A percentile compares a stretch with the other conserved stretches of the same genome.
Conservation (phyloP, 208 protist genomes). For the Angomonas desouzai region DNA sequence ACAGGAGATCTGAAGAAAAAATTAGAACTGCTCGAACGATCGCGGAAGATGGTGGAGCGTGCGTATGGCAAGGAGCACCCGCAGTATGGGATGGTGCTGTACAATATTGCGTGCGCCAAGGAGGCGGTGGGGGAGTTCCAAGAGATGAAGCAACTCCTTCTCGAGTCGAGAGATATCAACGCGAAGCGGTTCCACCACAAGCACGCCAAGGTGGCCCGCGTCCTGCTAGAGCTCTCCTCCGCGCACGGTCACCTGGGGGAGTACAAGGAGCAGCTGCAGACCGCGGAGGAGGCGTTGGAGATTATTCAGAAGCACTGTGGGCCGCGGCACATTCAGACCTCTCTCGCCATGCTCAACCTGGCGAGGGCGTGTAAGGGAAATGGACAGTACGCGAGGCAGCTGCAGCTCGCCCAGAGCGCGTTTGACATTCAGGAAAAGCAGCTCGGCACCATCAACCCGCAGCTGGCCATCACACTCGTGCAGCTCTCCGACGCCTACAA, state of each 20-base stretch:
- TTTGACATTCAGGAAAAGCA: conserved; percentile 72
- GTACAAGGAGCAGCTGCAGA: conserved; percentile 46
- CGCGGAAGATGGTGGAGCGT: conserved; percentile 43
- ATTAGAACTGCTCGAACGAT: conserved; percentile 66
- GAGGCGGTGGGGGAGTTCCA: conserved; percentile 71
- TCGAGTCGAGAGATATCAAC: conserved; percentile 59
- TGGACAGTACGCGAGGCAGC: conserved; percentile 41
- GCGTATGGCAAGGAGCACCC: conserved; percentile 76
- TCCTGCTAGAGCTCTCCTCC: conserved; percentile 66
- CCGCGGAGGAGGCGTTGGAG: conserved; percentile 53
- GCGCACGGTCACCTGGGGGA: conserved; percentile 72
- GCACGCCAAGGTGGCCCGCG: conserved; percentile 75
- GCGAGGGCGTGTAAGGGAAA: conserved; percentile 60
- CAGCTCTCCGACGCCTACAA: conserved; percentile 66
- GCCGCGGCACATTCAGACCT: conserved; percentile 70
- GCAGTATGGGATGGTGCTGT: conserved; percentile 85
- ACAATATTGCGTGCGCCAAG: conserved; percentile 78
- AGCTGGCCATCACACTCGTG: conserved; percentile 69
- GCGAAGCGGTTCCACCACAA: conserved; percentile 61
- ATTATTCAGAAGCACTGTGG: conserved; percentile 81
- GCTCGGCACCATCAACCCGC: conserved; percentile 68
- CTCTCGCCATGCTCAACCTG: conserved; percentile 67
- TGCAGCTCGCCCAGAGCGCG: conserved; percentile 57
- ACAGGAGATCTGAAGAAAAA: conserved; percentile 71
- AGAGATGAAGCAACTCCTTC: conserved; percentile 69